phyloP scores from a whole-genome alignment of 176 grass and related monocot genomes.

The Alloteropsis semialata region DNA sequence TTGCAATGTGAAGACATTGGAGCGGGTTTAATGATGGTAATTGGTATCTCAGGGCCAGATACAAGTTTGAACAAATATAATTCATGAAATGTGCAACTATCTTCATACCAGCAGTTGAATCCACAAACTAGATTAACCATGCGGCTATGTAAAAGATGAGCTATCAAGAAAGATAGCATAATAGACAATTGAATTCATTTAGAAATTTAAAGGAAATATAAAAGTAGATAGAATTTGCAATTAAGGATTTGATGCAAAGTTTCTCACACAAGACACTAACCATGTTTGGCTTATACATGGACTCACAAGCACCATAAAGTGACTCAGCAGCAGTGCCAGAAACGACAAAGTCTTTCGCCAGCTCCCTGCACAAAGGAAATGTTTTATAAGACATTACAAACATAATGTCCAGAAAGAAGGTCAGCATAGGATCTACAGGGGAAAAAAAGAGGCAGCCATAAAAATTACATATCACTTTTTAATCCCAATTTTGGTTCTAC shows the following conservation, averaged over 20 bases:
- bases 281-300: conserved; percentile 98
- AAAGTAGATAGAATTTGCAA: not conserved
- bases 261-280: conserved; percentile 41
- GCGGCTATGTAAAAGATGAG: not conserved
- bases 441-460: not conserved
- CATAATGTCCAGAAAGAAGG: not conserved
- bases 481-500: not conserved
- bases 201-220: not conserved
- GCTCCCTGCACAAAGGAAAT: conserved; percentile 62
- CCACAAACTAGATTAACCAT: not conserved
- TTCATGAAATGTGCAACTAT: not conserved
- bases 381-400: not conserved
- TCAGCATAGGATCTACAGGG: not conserved
- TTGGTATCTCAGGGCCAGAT: not conserved
- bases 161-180: not conserved
- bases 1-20: not conserved
- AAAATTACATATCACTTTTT: conserved; percentile 3
- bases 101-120: not conserved
- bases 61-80: not conserved
- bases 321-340: conserved; percentile 87
- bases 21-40: not conserved
- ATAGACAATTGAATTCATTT: not conserved
- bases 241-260: not conserved
- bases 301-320: conserved; percentile 90
- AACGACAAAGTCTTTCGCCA: conserved; percentile 97